Conservation (phyloP, 2,329 filamentous ascomycete species). For the Colletotrichum noveboracense region DNA sequence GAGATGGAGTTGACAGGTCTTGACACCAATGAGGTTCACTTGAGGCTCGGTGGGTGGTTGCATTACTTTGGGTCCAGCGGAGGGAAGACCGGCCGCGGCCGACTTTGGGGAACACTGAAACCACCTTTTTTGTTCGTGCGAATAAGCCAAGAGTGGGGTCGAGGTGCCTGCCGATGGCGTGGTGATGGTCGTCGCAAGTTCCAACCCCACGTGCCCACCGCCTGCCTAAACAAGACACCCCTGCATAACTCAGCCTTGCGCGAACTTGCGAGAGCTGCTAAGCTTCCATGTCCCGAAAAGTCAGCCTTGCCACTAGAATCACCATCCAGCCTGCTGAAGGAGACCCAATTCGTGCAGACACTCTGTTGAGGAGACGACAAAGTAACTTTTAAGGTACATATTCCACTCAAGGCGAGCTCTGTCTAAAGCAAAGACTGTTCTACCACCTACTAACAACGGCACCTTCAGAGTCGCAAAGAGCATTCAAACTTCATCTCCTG, state of each 20-base stretch:
- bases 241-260: slow-evolving; percentile 23
- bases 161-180: not conserved
- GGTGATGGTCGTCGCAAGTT: not conserved
- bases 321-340: not conserved
- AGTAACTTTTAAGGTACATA: not conserved
- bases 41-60: not conserved
- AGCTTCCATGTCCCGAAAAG: slow-evolving; percentile 3
- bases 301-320: slow-evolving; percentile 20
- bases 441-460: not conserved
- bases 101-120: not conserved
- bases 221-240: slow-evolving; percentile 13
- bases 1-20: not conserved
- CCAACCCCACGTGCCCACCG: slow-evolving; percentile 10
- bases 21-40: not conserved
- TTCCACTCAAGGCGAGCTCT: not conserved
- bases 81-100: not conserved
- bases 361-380: not conserved
- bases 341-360: not conserved
- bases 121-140: not conserved
- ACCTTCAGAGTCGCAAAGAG: not conserved
- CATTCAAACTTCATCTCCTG: not conserved
- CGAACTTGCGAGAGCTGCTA: slow-evolving; percentile 4
- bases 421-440: not conserved
- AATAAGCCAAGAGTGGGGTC: not conserved
- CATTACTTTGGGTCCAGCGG: not conserved